Evolutionary conservation across 2,329 filamentous ascomycete genomes (phyloP), one percentile per base, ranked within the genome.

Genomic region (Pseudocercospora macadamiae): DNA sequence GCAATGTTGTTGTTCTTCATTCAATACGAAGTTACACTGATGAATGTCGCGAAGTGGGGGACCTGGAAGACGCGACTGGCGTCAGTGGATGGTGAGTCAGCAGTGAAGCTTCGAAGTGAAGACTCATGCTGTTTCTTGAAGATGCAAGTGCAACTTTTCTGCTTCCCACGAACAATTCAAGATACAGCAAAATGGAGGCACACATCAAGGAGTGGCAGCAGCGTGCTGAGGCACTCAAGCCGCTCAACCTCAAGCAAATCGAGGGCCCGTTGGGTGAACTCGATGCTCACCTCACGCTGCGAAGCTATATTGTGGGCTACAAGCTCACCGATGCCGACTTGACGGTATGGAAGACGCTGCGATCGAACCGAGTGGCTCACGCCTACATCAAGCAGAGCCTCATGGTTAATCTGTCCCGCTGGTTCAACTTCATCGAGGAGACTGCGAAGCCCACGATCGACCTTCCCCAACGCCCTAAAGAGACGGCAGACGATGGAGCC

Each of bases 371-470:
- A 62, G 90, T 92, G n/a, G 89, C 90, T 16, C 83, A 89, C 66
- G 86, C 90, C 3, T 90, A 90, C 67, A 82, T 96, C 68, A 90
- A 90, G 77, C 90, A 91, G 77, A 89, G 88, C 44, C 79, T 85
- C 25, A 85, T 93, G 66, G 80, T 83, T 59, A 96, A 95, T 75
- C 76, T 96, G 61, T 85, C 86, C 54, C 86, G 93, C 65, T 97
- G 93, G 93, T 96, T 93, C 77, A 84, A 81, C 69, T 96, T 89
- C 74, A 82, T 97, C 66, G 91, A 96, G 75, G 85, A 90, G 68
- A 85, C 84, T 34, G 88, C 89, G 58, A 81, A 91, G 66, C 91
- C 91, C 71, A 80, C 82, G 9, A 81, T 89, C 69, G 88, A 89
- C 68, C 63, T 72, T 18, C 70, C 74, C 57, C 69, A 71, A 25